Evolutionary conservation across 1,284 basidiomycete species (phyloP).

Genomic region (Veloboletus limbatus): DNA sequence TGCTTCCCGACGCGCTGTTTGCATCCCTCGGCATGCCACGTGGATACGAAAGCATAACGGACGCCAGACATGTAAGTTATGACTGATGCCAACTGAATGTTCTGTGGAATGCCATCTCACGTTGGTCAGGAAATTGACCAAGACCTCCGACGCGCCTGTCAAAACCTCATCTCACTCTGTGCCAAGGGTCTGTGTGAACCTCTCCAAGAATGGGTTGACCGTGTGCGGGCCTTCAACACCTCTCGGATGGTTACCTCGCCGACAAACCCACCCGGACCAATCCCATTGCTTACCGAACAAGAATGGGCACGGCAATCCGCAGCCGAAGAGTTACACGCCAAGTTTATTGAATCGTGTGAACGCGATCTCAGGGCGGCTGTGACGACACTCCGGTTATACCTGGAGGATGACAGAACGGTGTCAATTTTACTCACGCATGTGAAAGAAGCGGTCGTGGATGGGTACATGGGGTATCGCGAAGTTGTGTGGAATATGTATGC

Average conservation of each 20-base stretch:
- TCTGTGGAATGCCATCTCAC: background rate
- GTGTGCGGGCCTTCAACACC: constrained; percentile 38
- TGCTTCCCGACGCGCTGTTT: constrained; percentile 68
- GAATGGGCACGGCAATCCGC: constrained; percentile 47
- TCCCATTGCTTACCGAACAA: constrained; percentile 31
- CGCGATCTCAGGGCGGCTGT: constrained; percentile 56
- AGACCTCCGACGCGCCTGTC: constrained; percentile 78
- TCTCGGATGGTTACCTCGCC: constrained; percentile 17
- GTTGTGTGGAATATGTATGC: constrained; percentile 41
- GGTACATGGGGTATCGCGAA: constrained; percentile 69
- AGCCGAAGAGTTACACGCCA: constrained; percentile 49
- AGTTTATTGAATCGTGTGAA: constrained; percentile 52
- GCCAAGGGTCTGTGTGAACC: constrained; percentile 50
- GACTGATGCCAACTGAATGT: background rate
- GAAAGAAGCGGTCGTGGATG: constrained; percentile 69
- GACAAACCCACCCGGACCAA: constrained; percentile 11
- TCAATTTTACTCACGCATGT: constrained; percentile 74
- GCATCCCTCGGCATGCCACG: constrained; percentile 62
- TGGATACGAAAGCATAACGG: constrained; percentile 52
- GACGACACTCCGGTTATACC: constrained; percentile 63
- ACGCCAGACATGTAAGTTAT: constrained; percentile 60
- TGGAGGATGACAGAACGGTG: constrained; percentile 78
- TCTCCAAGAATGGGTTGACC: constrained; percentile 59
- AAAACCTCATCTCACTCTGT: constrained; percentile 73
- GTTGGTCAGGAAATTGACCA: constrained; percentile 72